Percentiles rank a stretch among this genome's conserved stretches.
These are phyloP conservation scores for Plantago ovata DNA, from an alignment of 257 asterid species.

Conservation along the genomic window DNA sequence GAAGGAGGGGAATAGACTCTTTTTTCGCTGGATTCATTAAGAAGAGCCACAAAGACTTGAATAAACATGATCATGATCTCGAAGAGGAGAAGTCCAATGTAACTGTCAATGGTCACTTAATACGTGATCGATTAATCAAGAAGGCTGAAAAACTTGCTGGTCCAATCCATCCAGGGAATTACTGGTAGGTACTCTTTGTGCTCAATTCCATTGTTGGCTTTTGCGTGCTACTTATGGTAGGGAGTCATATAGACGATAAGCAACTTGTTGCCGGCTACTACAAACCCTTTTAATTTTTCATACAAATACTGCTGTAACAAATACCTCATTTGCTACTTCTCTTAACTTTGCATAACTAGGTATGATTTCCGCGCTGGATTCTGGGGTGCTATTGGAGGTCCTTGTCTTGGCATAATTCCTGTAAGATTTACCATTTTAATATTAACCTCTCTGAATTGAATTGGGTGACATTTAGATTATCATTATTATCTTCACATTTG, in stretches of 20 bases:
- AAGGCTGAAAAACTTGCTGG: conserved; percentile 85
- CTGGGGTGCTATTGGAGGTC: conserved; percentile 97
- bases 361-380: conserved; percentile 85
- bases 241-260: too few relatives aligned
- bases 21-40: conserved; percentile 50
- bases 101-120: conserved; percentile 72
- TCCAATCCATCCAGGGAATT: conserved; percentile 74
- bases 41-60: conserved; percentile 42
- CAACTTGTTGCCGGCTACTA: too few relatives aligned
- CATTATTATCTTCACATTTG: background rate
- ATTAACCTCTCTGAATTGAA: background rate
- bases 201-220: too few relatives aligned
- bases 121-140: conserved; percentile 48
- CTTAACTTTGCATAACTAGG: conserved; percentile 31
- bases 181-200: conserved; percentile 49
- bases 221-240: too few relatives aligned
- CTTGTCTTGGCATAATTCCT: conserved; percentile 81
- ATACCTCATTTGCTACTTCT: background rate
- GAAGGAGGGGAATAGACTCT: conserved; percentile 38
- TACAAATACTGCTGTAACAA: background rate
- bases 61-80: conserved; percentile 22
- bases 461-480: background rate
- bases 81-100: conserved; percentile 49
- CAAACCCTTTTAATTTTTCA: too few relatives aligned
- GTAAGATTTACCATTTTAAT: conserved; percentile 42